phyloP scores from a whole-genome alignment of 345 rosid species.

The Populus pruinosa region DNA sequence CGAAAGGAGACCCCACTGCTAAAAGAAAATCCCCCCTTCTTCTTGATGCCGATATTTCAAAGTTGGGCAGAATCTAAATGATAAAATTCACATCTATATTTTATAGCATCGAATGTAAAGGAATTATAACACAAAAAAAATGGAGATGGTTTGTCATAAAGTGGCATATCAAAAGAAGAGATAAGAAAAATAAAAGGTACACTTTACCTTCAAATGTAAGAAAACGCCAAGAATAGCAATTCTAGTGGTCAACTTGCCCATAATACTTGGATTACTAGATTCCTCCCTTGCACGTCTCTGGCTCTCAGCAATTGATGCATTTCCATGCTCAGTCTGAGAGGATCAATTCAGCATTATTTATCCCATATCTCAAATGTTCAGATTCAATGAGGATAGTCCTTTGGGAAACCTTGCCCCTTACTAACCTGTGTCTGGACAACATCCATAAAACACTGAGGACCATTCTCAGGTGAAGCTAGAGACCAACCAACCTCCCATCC shows the following conservation, averaged over 20 bases:
- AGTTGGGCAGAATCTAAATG: constrained; percentile 51
- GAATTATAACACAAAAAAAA: neutral
- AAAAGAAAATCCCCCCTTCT: constrained; percentile 68
- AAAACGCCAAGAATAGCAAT: constrained; percentile 77
- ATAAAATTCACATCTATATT: constrained; percentile 20
- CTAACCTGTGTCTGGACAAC: constrained; percentile 36
- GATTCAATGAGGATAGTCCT: neutral
- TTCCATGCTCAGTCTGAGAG: constrained; percentile 38
- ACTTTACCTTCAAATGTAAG: constrained; percentile 45
- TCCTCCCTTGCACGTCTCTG: constrained; percentile 34
- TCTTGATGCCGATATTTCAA: constrained; percentile 34
- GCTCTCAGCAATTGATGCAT: constrained; percentile 32
- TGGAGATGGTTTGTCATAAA: neutral
- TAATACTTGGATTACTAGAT: constrained; percentile 41
- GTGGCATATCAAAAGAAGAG: constrained; percentile 5
- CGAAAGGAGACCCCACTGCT: constrained; percentile 93
- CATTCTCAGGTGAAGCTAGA: constrained; percentile 47
- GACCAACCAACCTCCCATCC: constrained; percentile 99
- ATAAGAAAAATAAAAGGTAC: constrained; percentile 2
- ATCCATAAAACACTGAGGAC: constrained; percentile 35
- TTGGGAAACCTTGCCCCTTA: neutral
- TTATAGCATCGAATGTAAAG: constrained; percentile 1
- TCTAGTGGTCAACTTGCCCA: constrained; percentile 62
- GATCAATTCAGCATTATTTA: constrained; percentile 1
- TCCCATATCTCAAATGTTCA: neutral